Conservation (phyloP, 768 basidiomycete genomes). For the Termitomyces sp. region DNA sequence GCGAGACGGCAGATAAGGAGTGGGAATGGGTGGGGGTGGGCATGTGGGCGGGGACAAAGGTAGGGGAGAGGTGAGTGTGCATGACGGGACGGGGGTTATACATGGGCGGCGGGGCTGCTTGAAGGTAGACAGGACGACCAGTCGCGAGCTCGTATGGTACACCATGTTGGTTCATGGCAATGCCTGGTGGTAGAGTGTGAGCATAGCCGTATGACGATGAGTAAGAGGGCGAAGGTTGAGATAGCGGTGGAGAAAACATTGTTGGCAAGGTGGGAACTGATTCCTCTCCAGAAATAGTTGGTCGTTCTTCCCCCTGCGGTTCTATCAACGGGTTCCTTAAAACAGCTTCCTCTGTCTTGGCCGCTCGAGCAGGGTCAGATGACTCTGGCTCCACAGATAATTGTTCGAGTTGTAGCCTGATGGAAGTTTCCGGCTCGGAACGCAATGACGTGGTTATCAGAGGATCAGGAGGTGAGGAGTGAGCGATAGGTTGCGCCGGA, state of each 20-base stretch:
- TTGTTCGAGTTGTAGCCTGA: slow-evolving; percentile 36
- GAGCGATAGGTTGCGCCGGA: background rate
- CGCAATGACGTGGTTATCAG: slow-evolving; percentile 15
- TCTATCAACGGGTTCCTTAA: slow-evolving; percentile 32
- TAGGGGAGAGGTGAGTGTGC: slow-evolving; percentile 46
- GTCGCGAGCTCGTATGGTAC: slow-evolving; percentile 81
- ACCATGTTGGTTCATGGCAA: slow-evolving; percentile 70
- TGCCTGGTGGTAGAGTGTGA: slow-evolving; percentile 63
- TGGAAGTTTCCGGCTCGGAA: slow-evolving; percentile 24
- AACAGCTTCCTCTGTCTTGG: slow-evolving; percentile 45
- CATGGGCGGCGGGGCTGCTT: slow-evolving; percentile 52
- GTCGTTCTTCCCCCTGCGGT: slow-evolving; percentile 17
- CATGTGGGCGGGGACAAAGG: slow-evolving; percentile 60
- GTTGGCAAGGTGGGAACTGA: slow-evolving; percentile 39
- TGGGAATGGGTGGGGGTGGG: slow-evolving; percentile 54
- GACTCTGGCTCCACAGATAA: slow-evolving; percentile 28
- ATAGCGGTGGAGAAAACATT: slow-evolving; percentile 34
- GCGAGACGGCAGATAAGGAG: slow-evolving; percentile 36
- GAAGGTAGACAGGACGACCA: slow-evolving; percentile 73
- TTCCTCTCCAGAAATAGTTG: slow-evolving; percentile 17
- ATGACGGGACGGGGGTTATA: slow-evolving; percentile 66
- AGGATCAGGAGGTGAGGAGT: slow-evolving; percentile 15
- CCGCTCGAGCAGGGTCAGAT: slow-evolving; percentile 30
- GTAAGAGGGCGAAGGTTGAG: slow-evolving; percentile 52
- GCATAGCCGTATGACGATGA: slow-evolving; percentile 65